These are phyloP conservation scores for Casuarina glauca DNA, from an alignment of 306 rosid genomes.

Conservation along the genomic window DNA sequence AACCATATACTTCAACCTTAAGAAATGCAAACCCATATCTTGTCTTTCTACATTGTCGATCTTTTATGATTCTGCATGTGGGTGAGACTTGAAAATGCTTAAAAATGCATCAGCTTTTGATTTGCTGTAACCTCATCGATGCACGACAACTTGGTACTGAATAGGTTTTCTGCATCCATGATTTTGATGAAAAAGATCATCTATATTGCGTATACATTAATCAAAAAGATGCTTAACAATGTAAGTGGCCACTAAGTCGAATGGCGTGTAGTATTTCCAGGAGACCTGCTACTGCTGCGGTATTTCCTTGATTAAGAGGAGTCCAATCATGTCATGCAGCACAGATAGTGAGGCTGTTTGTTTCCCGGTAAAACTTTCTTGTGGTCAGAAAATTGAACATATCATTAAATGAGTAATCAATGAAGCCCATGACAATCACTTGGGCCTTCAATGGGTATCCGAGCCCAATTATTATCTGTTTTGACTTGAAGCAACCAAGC, in stretches of 20 bases:
- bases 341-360: not conserved
- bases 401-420: not conserved
- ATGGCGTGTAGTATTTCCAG: too few species aligned
- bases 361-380: not conserved
- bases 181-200: not conserved
- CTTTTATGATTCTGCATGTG: not conserved
- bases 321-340: not conserved
- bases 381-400: not conserved
- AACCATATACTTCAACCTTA: conserved; percentile 24
- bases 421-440: conserved; percentile 5
- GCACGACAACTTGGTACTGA: not conserved
- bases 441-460: conserved; percentile 16
- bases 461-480: conserved; percentile 31
- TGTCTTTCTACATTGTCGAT: not conserved
- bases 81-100: not conserved
- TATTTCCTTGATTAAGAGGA: too few species aligned
- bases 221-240: not conserved
- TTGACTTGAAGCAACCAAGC: conserved; percentile 23
- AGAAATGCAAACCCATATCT: conserved; percentile 17
- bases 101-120: not conserved
- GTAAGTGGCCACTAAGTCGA: not conserved
- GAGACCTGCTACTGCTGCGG: too few species aligned
- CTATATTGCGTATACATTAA: not conserved
- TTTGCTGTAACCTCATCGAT: not conserved
- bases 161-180: not conserved